These are phyloP conservation scores for Lentinula detonsa DNA, from an alignment of 768 basidiomycete genomes.

Conservation along the genomic window DNA sequence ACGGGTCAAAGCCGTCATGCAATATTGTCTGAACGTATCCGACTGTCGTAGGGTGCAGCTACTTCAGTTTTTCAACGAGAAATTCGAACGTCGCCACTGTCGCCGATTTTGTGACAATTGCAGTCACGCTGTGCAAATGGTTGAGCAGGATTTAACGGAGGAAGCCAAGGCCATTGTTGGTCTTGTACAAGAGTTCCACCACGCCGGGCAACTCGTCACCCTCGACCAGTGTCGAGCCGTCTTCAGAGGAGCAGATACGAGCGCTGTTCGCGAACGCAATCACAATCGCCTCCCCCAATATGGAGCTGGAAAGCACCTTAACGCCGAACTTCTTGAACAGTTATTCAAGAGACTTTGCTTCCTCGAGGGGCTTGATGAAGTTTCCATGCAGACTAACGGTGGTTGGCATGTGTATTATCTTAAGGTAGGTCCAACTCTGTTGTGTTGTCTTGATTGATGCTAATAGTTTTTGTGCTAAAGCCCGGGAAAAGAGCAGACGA, in stretches of 20 bases:
- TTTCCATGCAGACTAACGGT: constrained; percentile 35
- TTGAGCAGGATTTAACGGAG: constrained; percentile 54
- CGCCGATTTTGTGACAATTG: constrained; percentile 82
- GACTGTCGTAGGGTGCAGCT: constrained; percentile 86
- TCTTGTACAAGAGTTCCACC: constrained; percentile 45
- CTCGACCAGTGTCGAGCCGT: constrained; percentile 52
- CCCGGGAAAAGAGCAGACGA: neutral
- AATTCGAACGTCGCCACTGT: constrained; percentile 65
- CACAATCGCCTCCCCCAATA: constrained; percentile 41
- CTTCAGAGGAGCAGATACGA: constrained; percentile 57
- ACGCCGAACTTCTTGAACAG: constrained; percentile 54
- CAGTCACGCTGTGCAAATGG: constrained; percentile 35
- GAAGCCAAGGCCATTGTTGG: constrained; percentile 50
- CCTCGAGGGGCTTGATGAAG: constrained; percentile 41
- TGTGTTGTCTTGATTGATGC: neutral
- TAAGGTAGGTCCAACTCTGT: constrained; percentile 28
- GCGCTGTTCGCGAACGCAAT: constrained; percentile 38
- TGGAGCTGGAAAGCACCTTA: constrained; percentile 48
- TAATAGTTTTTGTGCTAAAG: neutral
- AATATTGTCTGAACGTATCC: constrained; percentile 73
- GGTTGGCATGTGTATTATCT: constrained; percentile 51
- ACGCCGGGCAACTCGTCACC: constrained; percentile 49
- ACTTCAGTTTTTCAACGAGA: constrained; percentile 85
- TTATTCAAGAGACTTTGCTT: constrained; percentile 53
- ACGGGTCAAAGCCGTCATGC: constrained; percentile 62